Conservation (phyloP, 1,284 basidiomycete species). For the Sporisorium iseilematis-ciliati region DNA sequence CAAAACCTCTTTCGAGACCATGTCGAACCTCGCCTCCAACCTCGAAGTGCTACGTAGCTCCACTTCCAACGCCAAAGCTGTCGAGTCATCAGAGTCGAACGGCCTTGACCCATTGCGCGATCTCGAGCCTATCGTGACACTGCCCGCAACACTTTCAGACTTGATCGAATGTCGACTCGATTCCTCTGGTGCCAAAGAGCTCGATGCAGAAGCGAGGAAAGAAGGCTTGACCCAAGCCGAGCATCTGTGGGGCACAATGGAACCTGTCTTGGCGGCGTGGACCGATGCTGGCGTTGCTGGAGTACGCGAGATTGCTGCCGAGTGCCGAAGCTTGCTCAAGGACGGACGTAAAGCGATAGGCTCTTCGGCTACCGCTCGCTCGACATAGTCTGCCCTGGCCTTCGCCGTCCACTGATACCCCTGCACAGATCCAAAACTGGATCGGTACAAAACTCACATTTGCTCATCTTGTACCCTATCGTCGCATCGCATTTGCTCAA, state of each 20-base stretch:
- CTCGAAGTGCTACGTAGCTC: constrained; percentile 33
- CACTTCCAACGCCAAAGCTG: not conserved
- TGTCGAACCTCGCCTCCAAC: constrained; percentile 46
- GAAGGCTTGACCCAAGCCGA: constrained; percentile 53
- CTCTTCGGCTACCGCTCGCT: not conserved
- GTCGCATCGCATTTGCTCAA: not conserved
- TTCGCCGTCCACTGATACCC: constrained; percentile 10
- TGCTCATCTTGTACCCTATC: not conserved
- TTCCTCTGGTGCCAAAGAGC: not conserved
- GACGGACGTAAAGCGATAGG: constrained; percentile 40
- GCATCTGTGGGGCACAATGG: constrained; percentile 54
- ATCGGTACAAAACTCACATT: not conserved
- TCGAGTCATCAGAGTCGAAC: not conserved
- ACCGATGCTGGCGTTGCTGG: constrained; percentile 54
- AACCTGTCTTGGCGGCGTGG: constrained; percentile 57
- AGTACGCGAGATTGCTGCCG: constrained; percentile 52
- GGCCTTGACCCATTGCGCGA: constrained; percentile 27
- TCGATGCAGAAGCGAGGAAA: constrained; percentile 14
- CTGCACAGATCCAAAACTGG: not conserved
- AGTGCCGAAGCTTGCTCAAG: constrained; percentile 54
- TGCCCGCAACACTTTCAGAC: constrained; percentile 53
- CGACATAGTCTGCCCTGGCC: no score
- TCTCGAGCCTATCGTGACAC: constrained; percentile 51
- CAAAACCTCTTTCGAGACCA: constrained; percentile 42
- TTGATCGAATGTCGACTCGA: constrained; percentile 34